Percentiles rank a stretch among this genome's conserved stretches.
phyloP scores from a whole-genome alignment of 1,139 yeast species.

The Debaryomyces udenii region DNA sequence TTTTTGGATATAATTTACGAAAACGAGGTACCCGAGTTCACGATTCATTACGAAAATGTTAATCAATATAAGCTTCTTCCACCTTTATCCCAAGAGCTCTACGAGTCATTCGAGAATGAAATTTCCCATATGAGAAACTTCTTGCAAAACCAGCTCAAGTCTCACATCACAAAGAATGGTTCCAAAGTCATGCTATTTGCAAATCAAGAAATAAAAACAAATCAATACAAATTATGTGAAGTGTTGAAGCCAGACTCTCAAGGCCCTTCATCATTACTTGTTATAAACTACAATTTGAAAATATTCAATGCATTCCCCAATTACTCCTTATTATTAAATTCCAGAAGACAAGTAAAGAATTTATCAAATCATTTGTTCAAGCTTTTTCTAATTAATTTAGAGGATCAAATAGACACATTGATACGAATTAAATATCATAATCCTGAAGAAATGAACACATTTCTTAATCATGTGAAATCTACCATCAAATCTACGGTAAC shows the following conservation, averaged over 20 bases:
- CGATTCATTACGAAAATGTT: constrained; percentile 32
- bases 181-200: constrained; percentile 26
- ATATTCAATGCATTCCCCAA: constrained; percentile 42
- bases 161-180: constrained; percentile 25
- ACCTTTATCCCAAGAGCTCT: constrained; percentile 1
- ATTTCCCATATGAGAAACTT: constrained; percentile 32
- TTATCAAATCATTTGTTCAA: constrained; percentile 40
- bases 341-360: constrained; percentile 28
- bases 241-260: constrained; percentile 10
- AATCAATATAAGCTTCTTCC: constrained; percentile 33
- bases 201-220: constrained; percentile 29
- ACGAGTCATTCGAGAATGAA: constrained; percentile 35
- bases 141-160: constrained; percentile 38
- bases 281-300: constrained; percentile 33
- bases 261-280: constrained; percentile 19
- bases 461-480: constrained; percentile 28
- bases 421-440: constrained; percentile 39
- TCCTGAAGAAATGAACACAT: constrained; percentile 28
- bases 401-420: constrained; percentile 43
- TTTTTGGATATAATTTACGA: constrained; percentile 24
- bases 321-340: constrained; percentile 31
- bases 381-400: constrained; percentile 41
- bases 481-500: constrained; percentile 33
- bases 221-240: constrained; percentile 37
- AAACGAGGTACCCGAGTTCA: constrained; percentile 32